These are phyloP conservation scores for Pyrenophora teres DNA, from an alignment of 2,329 filamentous ascomycete genomes.

Conservation along the genomic window DNA sequence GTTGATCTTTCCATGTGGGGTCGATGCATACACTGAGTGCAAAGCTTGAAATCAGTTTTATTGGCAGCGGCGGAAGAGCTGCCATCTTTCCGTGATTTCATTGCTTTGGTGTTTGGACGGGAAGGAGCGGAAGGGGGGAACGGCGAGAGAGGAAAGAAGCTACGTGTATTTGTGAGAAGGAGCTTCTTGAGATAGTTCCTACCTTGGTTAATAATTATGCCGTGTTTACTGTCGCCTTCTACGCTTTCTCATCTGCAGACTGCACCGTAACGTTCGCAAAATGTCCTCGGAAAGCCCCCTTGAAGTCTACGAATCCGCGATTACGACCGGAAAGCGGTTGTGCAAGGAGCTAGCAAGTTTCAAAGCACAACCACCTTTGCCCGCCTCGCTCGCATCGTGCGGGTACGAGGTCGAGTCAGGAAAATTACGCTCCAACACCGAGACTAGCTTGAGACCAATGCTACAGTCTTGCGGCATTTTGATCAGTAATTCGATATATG, in stretches of 20 bases:
- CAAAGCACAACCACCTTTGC: conserved; percentile 1
- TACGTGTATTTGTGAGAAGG: too few relatives aligned
- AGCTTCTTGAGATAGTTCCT: too few relatives aligned
- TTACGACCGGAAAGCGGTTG: conserved; percentile 1
- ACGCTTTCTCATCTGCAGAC: neutral
- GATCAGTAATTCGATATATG: conserved; percentile 5
- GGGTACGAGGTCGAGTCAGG: conserved; percentile 4
- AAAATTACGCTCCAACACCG: conserved; percentile 1
- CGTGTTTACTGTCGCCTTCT: conserved; percentile 2
- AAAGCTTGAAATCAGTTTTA: conserved; percentile 8
- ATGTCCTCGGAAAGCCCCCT: conserved; percentile 2
- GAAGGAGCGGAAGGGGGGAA: too few relatives aligned
- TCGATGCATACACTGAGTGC: conserved; percentile 7
- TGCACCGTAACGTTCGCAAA: neutral
- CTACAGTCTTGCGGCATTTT: conserved; percentile 5
- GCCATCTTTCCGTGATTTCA: too few relatives aligned
- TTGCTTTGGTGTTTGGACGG: too few relatives aligned
- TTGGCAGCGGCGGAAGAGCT: conserved; percentile 9
- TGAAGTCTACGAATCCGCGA: conserved; percentile 1
- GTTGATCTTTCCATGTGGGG: neutral
- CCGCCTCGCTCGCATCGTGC: conserved; percentile 4
- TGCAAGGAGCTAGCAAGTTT: conserved; percentile 3
- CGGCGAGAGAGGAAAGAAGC: too few relatives aligned
- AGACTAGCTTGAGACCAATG: conserved; percentile 4
- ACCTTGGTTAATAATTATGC: neutral